These are phyloP conservation scores for Solanum hybrid DNA, from an alignment of 305 asterid genomes.

Conservation along the genomic window DNA sequence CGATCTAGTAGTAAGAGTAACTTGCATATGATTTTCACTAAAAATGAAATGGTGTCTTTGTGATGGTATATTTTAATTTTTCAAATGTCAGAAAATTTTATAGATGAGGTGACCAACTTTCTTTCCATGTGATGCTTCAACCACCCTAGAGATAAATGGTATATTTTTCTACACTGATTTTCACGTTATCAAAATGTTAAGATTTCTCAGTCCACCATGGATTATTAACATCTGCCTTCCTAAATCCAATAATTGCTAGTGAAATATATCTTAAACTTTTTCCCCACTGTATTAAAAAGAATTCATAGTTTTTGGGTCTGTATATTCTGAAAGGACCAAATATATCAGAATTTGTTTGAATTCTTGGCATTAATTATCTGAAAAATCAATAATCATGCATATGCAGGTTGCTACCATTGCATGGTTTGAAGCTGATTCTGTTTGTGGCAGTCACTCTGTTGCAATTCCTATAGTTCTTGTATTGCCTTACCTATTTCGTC, in stretches of 20 bases:
- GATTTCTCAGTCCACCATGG: background rate
- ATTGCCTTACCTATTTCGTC: constrained; percentile 82
- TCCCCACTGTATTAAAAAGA: background rate
- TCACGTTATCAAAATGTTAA: background rate
- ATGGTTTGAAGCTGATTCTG: constrained; percentile 98
- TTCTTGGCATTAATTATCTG: constrained; percentile 10
- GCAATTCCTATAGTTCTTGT: constrained; percentile 85
- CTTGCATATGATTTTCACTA: background rate
- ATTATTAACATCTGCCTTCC: background rate
- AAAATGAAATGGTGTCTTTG: background rate
- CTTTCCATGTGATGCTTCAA: background rate
- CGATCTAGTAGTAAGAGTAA: background rate
- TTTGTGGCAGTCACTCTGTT: constrained; percentile 95
- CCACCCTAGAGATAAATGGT: background rate
- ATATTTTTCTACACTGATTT: background rate
- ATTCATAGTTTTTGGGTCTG: background rate
- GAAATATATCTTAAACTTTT: background rate
- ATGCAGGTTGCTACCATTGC: constrained; percentile 98
- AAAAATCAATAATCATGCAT: constrained; percentile 9
- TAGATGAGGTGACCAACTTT: background rate
- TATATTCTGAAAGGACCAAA: background rate
- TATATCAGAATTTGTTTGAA: background rate
- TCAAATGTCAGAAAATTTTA: background rate
- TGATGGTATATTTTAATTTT: background rate
- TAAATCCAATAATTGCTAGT: background rate